These are phyloP conservation scores for Sarcocystis neurona DNA, from an alignment of 169 alveolate genomes.

Conservation along the genomic window DNA sequence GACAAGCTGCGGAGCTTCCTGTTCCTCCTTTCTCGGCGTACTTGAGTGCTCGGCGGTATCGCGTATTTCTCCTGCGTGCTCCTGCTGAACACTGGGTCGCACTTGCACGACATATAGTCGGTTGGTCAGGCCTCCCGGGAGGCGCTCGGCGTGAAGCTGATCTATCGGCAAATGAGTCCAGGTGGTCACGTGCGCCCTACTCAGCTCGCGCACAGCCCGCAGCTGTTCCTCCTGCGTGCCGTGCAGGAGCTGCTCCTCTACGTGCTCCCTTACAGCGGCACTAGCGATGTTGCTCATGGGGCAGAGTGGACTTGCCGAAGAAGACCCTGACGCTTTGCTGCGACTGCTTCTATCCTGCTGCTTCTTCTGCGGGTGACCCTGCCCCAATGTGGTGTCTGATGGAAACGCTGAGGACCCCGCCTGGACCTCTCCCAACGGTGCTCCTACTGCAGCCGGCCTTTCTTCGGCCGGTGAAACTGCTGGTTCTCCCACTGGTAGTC, in stretches of 20 bases:
- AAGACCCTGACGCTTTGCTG: background rate
- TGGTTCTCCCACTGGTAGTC: too few relatives aligned
- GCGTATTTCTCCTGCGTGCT: background rate
- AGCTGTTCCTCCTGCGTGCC: background rate
- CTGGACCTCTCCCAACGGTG: too few relatives aligned
- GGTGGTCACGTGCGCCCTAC: background rate
- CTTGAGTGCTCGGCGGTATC: background rate
- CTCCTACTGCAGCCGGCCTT: too few relatives aligned
- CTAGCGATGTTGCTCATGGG: background rate
- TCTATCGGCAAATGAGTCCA: background rate
- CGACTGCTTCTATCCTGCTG: background rate
- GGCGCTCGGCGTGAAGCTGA: background rate
- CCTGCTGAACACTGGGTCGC: background rate
- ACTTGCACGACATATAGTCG: slow-evolving; percentile 33
- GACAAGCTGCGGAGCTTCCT: background rate
- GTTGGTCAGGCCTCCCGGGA: slow-evolving; percentile 59
- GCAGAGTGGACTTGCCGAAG: background rate
- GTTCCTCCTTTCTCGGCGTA: background rate
- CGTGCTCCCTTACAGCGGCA: background rate
- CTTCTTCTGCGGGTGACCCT: background rate
- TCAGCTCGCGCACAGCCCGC: background rate
- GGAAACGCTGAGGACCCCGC: too few relatives aligned
- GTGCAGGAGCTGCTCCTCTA: background rate
- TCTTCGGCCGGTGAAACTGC: too few relatives aligned
- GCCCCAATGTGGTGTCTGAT: too few relatives aligned